Evolutionary conservation across 1,284 basidiomycete species (phyloP), one percentile per base, ranked within the genome.

Genomic region (Lignosus rhinocerotis): DNA sequence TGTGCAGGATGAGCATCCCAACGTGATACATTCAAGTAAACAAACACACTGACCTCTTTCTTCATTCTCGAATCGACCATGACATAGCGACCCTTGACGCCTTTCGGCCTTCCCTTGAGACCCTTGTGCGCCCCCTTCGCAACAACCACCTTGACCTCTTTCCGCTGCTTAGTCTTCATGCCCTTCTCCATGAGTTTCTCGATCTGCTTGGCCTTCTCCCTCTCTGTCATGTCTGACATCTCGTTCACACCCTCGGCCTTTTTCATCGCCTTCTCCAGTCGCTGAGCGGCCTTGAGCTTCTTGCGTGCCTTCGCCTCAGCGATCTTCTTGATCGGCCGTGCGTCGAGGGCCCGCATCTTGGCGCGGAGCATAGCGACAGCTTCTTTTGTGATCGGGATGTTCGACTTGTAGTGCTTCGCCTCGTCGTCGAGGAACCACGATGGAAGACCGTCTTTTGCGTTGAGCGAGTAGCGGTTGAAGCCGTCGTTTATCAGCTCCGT

Each of bases 351-450:
- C 25, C 96, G 89, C 77, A 97, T 93, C 71, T 91, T 93, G 16
- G 92, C 94, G 36, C 93, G 87, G 38, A 99, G 81, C 3, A 88
- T 90, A 54, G 83, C 82, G 56, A 99, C 80, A 6, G 97, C 97
- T 74, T 99, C 97, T 75, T 98, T 99, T 1, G 96, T 98, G 62
- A 99, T 84, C 14, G 97, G 97, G 54, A 99, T 81, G 73, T 99
- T 99, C 60, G 92, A 78, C 70, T 94, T 96, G 83, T 97, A 98
- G 73, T 92, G 83, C 70, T 96, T 93, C 44, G 86, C 77, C 75
- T 99, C 97, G 69, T 99, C 97, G 69, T 99, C 96, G 44, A 98
- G 80, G 83, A 99, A 99, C 97, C 97, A 99, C 0, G 86, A 75
- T 0, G 97, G 97, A 9, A 99, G 84, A 32, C 83, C 94, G 55